phyloP scores from a whole-genome alignment of 169 alveolate species.

The Plasmodium vinckei region DNA sequence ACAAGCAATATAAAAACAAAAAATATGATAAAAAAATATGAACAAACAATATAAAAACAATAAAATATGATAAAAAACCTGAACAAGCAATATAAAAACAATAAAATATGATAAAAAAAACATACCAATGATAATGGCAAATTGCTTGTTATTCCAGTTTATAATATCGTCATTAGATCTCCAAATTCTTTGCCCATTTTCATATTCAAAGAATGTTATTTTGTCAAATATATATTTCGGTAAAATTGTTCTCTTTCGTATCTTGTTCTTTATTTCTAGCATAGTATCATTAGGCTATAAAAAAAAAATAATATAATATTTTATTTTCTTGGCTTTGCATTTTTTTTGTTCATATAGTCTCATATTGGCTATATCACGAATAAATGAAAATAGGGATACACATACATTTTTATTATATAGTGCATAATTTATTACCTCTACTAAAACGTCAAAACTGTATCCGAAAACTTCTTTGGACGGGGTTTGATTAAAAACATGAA shows the following conservation, averaged over 20 bases:
- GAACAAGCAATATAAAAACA: background rate
- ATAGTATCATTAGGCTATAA: conserved; percentile 70
- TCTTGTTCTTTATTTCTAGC: conserved; percentile 61
- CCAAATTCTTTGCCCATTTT: conserved; percentile 75
- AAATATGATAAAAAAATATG: background rate
- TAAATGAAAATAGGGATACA: background rate
- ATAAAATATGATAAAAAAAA: background rate
- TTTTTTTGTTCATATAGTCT: too few species aligned
- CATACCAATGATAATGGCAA: conserved; percentile 67
- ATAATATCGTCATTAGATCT: conserved; percentile 71
- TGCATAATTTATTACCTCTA: conserved; percentile 30
- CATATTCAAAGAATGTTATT: conserved; percentile 72
- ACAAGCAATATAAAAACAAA: background rate
- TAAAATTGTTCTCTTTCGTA: conserved; percentile 60
- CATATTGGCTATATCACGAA: too few species aligned
- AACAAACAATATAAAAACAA: background rate
- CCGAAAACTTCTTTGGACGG: conserved; percentile 75
- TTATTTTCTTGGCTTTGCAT: too few species aligned
- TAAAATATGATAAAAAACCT: background rate
- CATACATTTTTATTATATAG: background rate
- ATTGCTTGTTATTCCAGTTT: conserved; percentile 69
- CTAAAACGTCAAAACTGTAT: conserved; percentile 73
- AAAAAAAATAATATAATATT: conserved; percentile 1
- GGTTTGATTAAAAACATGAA: conserved; percentile 73
- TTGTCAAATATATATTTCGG: conserved; percentile 73